phyloP scores from a whole-genome alignment of 2,329 filamentous ascomycete species.

The Penicillium occitanis region DNA sequence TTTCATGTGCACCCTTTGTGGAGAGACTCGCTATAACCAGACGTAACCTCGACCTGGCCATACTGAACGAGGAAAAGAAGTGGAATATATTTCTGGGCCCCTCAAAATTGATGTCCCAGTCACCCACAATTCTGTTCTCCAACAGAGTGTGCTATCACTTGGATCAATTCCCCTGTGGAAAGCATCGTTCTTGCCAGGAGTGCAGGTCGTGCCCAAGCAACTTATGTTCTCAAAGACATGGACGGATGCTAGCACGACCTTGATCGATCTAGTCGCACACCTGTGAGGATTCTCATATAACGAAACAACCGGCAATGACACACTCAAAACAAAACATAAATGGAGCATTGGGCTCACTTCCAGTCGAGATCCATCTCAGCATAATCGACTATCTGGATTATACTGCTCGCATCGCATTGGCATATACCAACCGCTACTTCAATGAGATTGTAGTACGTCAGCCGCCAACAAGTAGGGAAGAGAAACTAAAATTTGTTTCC shows the following conservation, averaged over 20 bases:
- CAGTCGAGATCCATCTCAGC: conserved; percentile 17
- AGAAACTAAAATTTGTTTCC: conserved; percentile 7
- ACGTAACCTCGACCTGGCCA: not conserved
- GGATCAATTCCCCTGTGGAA: not conserved
- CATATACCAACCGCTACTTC: conserved; percentile 21
- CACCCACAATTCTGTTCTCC: not conserved
- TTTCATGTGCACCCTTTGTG: not conserved
- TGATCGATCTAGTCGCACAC: not conserved
- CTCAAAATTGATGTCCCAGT: not conserved
- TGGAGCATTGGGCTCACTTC: conserved; percentile 11
- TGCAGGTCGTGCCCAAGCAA: not conserved
- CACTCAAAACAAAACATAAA: not conserved
- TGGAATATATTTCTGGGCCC: not conserved
- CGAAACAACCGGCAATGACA: not conserved
- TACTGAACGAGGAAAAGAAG: not conserved
- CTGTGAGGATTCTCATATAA: no score
- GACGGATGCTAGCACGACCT: not conserved
- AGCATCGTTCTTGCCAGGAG: not conserved
- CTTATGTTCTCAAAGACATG: not conserved
- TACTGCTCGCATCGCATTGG: conserved; percentile 16
- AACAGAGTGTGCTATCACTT: not conserved
- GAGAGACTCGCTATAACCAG: not conserved
- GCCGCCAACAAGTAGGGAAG: conserved; percentile 3
- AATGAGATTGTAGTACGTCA: conserved; percentile 10
- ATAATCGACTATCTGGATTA: conserved; percentile 18